Evolutionary conservation across 306 rosid species (phyloP), one percentile per base, ranked within the genome.

Genomic region (Citrullus mucosospermus): DNA sequence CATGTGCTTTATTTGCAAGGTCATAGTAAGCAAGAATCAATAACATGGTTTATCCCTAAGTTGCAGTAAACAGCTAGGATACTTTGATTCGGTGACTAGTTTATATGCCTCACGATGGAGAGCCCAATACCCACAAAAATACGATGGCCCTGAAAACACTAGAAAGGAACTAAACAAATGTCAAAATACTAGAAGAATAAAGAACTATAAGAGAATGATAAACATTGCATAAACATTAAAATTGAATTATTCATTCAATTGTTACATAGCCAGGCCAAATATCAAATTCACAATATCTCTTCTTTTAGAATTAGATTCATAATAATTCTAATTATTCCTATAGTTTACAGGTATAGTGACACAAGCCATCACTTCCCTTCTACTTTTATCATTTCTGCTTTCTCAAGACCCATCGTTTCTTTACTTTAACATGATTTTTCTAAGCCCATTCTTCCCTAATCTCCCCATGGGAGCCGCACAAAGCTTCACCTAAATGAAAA

Each of bases 11-110:
- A 63, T 70, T 36, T 41, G 50, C 61, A 57, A n/a, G 58, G 76
- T 22, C 86, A 88, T 78, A 79, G 81, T 85, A 78, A 60, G 83
- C 61, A 85, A 22, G 81, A 83, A 76, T 77, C 48, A 79, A 58
- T 73, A 20, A 81, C 90, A 86, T 83, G 83, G 82, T 82, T 85
- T 79, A 76, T 18, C 53, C 66, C 83, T 18, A 74, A 81, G 67
- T 70, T 44, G 80, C 60, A 60, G 44, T 25, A 15, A 25, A 73
- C 16, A 16, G 60, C 61, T 48, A 6, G 61, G 1, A 48, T 48
- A 17, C 30, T 39, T 41, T 41, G 32, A n/a, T 5, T 15, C 18
- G 15, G 46, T 30, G 16, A 50, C 28, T 72, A 50, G 20, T 16
- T 50, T 72, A 28, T 30, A 1, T 9, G 44, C 77, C 77, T 51